Base-by-base conservation (phyloP, 2,329 filamentous ascomycete genomes). In the Hymenoscyphus linearis region DNA sequence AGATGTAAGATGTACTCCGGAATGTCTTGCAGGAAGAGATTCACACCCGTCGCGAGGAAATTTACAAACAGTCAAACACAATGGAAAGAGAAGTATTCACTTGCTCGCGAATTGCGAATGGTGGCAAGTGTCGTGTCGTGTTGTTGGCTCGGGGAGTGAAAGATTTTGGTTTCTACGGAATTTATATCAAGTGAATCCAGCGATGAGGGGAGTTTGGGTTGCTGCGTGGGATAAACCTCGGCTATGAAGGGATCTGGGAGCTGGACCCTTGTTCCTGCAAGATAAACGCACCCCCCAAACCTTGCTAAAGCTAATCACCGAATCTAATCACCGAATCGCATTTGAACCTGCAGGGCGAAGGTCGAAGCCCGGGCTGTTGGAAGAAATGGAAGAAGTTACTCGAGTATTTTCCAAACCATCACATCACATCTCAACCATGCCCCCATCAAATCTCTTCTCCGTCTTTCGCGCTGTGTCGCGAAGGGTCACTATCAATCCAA, bases 341-440 rank as follows among this genome's bases (percentile, higher is more conserved):
- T n/a, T n/a, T n/a, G n/a, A n/a, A n/a, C n/a, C n/a, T n/a, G n/a
- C n/a, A n/a, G n/a, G n/a, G n/a, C n/a, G n/a, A n/a, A n/a, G n/a
- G n/a, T n/a, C n/a, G n/a, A n/a, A n/a, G n/a, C n/a, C n/a, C n/a
- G n/a, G n/a, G n/a, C n/a, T n/a, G n/a, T n/a, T n/a, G n/a, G n/a
- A n/a, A n/a, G n/a, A n/a, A n/a, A n/a, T n/a, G n/a, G n/a, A n/a
- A n/a, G n/a, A n/a, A n/a, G n/a, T n/a, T n/a, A n/a, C 4, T 58
- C 52, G 3, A 13, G 22, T 5, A 27, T 27, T 9, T 55, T 34
- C 14, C 14, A 26, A 52, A n/a, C n/a, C n/a, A n/a, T n/a, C n/a
- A n/a, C n/a, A n/a, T 7, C 52, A 55, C 22, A 37, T 31, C 50
- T 44, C n/a, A 55, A 57, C 13, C 12, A 64, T 64, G 62, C 53